These are phyloP conservation scores for Candida ficus DNA, from an alignment of 805 yeast species.

Conservation along the genomic window DNA sequence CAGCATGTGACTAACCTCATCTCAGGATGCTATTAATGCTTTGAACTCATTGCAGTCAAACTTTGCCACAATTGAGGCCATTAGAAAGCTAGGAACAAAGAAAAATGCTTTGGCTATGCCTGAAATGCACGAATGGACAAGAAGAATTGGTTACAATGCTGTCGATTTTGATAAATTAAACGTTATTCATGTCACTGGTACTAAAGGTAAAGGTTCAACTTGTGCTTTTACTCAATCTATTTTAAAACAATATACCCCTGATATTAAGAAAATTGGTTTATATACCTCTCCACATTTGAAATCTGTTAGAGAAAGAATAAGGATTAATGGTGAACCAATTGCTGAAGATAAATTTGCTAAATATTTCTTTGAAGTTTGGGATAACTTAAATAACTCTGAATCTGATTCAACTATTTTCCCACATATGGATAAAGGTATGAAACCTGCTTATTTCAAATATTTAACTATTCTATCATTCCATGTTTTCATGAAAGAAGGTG, in stretches of 20 bases:
- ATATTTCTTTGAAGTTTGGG: slow-evolving; percentile 95
- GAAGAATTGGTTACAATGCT: slow-evolving; percentile 63
- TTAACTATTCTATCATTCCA: slow-evolving; percentile 88
- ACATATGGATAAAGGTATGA: slow-evolving; percentile 63
- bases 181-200: slow-evolving; percentile 90
- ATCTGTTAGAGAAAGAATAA: slow-evolving; percentile 86
- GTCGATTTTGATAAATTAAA: slow-evolving; percentile 69
- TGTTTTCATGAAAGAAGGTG: slow-evolving; percentile 79
- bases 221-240: slow-evolving; percentile 91
- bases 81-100: slow-evolving; percentile 57
- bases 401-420: slow-evolving; percentile 62
- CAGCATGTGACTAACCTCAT: not conserved
- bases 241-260: slow-evolving; percentile 49
- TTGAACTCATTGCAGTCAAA: slow-evolving; percentile 88
- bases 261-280: slow-evolving; percentile 70
- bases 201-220: slow-evolving; percentile 97
- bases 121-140: slow-evolving; percentile 80
- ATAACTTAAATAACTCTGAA: slow-evolving; percentile 52
- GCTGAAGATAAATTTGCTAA: slow-evolving; percentile 74
- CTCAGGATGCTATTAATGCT: slow-evolving; percentile 70
- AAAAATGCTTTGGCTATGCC: slow-evolving; percentile 67
- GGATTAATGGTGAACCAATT: slow-evolving; percentile 83
- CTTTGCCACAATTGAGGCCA: slow-evolving; percentile 82
- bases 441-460: slow-evolving; percentile 92
- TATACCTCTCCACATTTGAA: slow-evolving; percentile 95